These are phyloP conservation scores for Colletotrichum tabaci DNA, from an alignment of 2,329 filamentous ascomycete genomes.

Conservation along the genomic window DNA sequence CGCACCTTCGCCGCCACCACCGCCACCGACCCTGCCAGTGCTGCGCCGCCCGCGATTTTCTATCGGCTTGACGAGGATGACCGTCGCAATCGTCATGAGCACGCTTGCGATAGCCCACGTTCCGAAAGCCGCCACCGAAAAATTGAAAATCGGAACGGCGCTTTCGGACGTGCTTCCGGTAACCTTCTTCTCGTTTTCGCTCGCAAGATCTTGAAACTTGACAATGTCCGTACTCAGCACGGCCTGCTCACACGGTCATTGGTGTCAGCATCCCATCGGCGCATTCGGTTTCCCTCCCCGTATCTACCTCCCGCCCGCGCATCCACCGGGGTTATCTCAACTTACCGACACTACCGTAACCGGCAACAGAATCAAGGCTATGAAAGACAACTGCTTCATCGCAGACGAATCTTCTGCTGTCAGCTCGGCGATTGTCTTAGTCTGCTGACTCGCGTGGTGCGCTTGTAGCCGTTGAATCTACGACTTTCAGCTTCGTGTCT, in stretches of 20 bases:
- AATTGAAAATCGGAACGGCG: slow-evolving; percentile 24
- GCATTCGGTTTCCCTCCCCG: slow-evolving; percentile 5
- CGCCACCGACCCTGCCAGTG: neutral
- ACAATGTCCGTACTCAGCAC: slow-evolving; percentile 40
- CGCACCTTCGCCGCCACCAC: neutral
- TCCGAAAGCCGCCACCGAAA: slow-evolving; percentile 36
- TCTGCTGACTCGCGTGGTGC: slow-evolving; percentile 35
- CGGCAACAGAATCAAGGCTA: slow-evolving; percentile 31
- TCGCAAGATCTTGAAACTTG: slow-evolving; percentile 37
- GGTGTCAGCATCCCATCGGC: slow-evolving; percentile 22
- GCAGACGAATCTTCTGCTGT: slow-evolving; percentile 34
- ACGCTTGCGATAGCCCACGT: slow-evolving; percentile 36
- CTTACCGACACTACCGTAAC: slow-evolving; percentile 37
- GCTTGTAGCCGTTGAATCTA: slow-evolving; percentile 37
- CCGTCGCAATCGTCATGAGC: slow-evolving; percentile 30
- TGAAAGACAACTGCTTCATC: slow-evolving; percentile 37
- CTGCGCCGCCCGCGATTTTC: slow-evolving; percentile 5
- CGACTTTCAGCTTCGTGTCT: neutral
- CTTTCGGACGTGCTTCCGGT: neutral
- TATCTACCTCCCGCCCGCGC: neutral
- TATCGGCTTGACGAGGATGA: slow-evolving; percentile 23
- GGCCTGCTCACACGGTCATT: slow-evolving; percentile 20
- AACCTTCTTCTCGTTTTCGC: slow-evolving; percentile 28
- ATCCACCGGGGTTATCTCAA: neutral
- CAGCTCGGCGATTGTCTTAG: slow-evolving; percentile 29